Evolutionary conservation across 805 yeast genomes (phyloP), one percentile per base, ranked within the genome.

Genomic region (Wickerhamiella alocasiicola): DNA sequence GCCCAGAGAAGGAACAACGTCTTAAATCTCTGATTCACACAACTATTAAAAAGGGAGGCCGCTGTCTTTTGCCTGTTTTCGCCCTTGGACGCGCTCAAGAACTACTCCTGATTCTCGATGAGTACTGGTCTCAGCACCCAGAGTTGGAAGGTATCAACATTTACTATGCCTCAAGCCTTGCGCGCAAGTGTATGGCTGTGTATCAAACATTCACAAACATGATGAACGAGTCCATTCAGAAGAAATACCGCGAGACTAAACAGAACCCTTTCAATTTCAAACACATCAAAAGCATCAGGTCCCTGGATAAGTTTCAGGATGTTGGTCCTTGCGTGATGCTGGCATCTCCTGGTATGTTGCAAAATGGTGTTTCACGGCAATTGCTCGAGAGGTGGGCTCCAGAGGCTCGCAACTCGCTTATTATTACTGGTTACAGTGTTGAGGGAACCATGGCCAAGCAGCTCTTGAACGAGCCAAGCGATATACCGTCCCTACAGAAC

Each of bases 311-410:
- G 48, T 79, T 91, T 55, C 94, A 85, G 52, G 98, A 91, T 59
- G 71, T 84, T 49, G 94, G 94, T 0, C 95, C 98, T 3, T 84
- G 95, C 50, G 97, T 91, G 16, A 87, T 91, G 61, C 72, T 91
- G 26, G 98, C 98, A 0, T 76, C 94, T 33, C 99, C 99, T 0
- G 99, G 99, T 57, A 91, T 91, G 99, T 66, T 91, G 36, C 98
- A 88, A 58, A 87, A 81, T 56, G 99, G 99, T 46, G 78, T 87
- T 2, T 84, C 96, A 0, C 69, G 99, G 51, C 91, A 81, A 51
- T 66, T 91, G 16, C 67, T 91, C 21, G 99, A 91, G 55, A 74
- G 80, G 57, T 91, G 99, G 99, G 87, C 94, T 4, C 98, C 99
- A 0, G 97, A 91, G 53, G 81, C 93, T 2, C 79, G 83, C 54